These are phyloP conservation scores for Solanum hybrid DNA, from an alignment of 305 asterid genomes.

Conservation along the genomic window DNA sequence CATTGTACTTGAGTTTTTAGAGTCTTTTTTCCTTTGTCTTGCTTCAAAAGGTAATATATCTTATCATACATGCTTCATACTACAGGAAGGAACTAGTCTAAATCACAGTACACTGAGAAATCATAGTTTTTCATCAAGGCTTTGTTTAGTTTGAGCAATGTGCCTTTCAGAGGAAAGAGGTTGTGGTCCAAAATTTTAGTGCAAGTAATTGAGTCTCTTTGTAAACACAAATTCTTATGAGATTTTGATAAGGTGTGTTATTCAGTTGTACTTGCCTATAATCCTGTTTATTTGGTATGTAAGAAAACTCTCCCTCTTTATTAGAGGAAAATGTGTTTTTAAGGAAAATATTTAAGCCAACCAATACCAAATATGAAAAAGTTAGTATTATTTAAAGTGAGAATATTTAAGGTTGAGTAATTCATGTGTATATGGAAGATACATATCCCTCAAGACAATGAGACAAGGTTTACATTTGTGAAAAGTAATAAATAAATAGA, in stretches of 20 bases:
- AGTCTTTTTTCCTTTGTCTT: not conserved
- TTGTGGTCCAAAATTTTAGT: not conserved
- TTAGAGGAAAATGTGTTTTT: not conserved
- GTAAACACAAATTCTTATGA: not conserved
- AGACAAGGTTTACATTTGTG: not conserved
- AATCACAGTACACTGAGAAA: not conserved
- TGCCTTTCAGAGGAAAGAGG: not conserved
- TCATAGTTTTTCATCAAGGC: not conserved
- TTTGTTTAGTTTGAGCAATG: not conserved
- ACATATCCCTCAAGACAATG: not conserved
- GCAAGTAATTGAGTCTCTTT: not conserved
- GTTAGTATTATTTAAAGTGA: not conserved
- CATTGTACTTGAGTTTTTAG: slow-evolving; percentile 43
- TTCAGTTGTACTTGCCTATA: not conserved
- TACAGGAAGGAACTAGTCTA: not conserved
- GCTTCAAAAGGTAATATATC: not conserved
- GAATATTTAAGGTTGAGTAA: not conserved
- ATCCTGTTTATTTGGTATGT: not conserved
- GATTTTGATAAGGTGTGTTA: not conserved
- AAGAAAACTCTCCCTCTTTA: not conserved
- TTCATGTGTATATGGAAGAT: not conserved
- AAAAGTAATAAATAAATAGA: not conserved
- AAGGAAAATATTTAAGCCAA: not conserved
- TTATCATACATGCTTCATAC: not conserved
- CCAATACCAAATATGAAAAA: not conserved